Base-by-base conservation (phyloP, 371 early-diverging fungal genomes). In the Parasitella parasitica region DNA sequence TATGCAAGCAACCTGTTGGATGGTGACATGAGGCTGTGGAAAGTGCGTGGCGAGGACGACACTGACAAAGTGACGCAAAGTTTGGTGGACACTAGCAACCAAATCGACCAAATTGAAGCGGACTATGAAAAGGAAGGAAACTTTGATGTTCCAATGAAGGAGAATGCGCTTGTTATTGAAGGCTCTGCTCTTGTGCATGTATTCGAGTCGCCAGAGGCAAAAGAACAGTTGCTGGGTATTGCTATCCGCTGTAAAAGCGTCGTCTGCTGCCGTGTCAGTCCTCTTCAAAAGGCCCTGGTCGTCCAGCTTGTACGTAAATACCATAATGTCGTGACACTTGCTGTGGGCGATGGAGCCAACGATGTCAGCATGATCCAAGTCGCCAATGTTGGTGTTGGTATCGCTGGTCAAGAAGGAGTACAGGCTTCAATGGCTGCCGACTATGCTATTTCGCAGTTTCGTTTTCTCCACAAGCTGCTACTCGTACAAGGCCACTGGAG, bases 301-400 rank as follows among this genome's bases (percentile, higher is more conserved):
- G 97, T 98, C 1, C 86, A 89, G 54, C 75, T 97, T 52, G 89
- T 99, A n/a, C 88, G 92, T 34, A 85, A 89, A 50, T 90, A 88
- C 34, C 82, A 81, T 50, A 84, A 76, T 32, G 88, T 88, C 20
- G 87, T 89, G 43, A 95, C 92, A 55, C 82, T 95, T 53, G 97
- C 94, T 12, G 94, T 99, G 43, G 99, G 99, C 16, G 99, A 99
- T 76, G 99, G 99, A 8, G 98, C 98, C 55, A 96, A 96, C 70
- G 97, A 96, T 79, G 98, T 92, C 53, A 90, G 82, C 57, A 95
- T 92, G 96, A 92, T 93, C 76, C 89, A 94, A 76, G 95, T 92
- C 4, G 97, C 99, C 11, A 90, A 98, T 76, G 90, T 99, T 36
- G 73, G 97, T 26, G 88, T 97, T 18, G 97, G 94, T 43, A 97